Conservation (phyloP, 2,329 filamentous ascomycete species). For the Drechslerella dactyloides region DNA sequence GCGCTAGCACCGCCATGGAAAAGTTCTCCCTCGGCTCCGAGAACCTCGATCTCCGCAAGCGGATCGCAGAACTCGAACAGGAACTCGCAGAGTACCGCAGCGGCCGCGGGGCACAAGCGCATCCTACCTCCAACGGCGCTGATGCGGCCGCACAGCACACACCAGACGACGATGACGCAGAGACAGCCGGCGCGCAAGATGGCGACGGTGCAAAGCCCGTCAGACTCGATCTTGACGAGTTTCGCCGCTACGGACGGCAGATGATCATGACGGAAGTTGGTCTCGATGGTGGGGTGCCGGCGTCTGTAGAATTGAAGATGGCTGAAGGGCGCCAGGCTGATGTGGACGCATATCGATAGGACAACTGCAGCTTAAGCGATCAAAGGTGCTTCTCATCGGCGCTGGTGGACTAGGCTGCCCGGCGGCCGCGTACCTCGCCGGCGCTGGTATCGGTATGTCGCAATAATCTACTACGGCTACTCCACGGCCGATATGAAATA, state of each 20-base stretch:
- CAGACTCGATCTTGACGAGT: conserved; percentile 67
- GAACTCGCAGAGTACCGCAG: conserved; percentile 59
- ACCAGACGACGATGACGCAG: conserved; percentile 59
- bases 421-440: conserved; percentile 88
- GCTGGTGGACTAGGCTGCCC: conserved; percentile 90
- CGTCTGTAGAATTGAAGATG: conserved; percentile 5
- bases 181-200: conserved; percentile 47
- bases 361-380: conserved; percentile 73
- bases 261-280: conserved; percentile 86
- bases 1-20: conserved; percentile 34
- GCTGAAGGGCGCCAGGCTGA: conserved; percentile 15
- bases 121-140: conserved; percentile 13
- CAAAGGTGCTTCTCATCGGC: conserved; percentile 80
- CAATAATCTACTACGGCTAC: not conserved
- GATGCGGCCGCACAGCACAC: conserved; percentile 57
- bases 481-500: not conserved
- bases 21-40: conserved; percentile 48
- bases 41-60: conserved; percentile 58
- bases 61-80: conserved; percentile 62
- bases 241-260: conserved; percentile 85
- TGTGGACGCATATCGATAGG: conserved; percentile 65
- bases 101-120: too few species aligned
- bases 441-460: conserved; percentile 70
- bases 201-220: conserved; percentile 61
- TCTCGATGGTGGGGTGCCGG: conserved; percentile 66